These are phyloP conservation scores for Rhododendron williamsianum DNA, from an alignment of 148 eudicot genomes.

Conservation along the genomic window DNA sequence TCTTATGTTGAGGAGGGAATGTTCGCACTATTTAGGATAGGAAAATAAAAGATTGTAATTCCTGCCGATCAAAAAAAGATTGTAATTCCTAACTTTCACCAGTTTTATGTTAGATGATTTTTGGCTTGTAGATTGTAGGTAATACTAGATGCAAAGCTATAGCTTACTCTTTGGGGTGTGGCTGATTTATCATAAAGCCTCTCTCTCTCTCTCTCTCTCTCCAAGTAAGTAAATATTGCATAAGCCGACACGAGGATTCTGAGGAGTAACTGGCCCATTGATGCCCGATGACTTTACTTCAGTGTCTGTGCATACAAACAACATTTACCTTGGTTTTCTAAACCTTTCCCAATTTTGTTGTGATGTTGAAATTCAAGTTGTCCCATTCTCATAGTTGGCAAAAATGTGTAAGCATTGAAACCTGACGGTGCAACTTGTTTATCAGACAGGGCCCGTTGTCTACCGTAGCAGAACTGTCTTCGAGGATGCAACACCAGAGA, in stretches of 20 bases:
- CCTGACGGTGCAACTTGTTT: slow-evolving; percentile 7
- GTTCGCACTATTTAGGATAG: not conserved
- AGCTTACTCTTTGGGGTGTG: not conserved
- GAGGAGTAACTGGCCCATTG: not conserved
- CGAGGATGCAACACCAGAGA: slow-evolving; percentile 81
- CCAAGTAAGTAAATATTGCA: not conserved
- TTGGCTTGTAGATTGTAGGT: not conserved
- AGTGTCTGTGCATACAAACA: not conserved
- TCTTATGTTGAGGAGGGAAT: not conserved
- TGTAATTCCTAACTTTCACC: not conserved
- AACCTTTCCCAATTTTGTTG: not conserved
- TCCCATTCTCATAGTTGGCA: not conserved
- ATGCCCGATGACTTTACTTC: not conserved
- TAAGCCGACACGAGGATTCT: not conserved
- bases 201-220: not conserved
- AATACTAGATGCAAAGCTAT: not conserved
- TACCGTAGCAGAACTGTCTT: slow-evolving; percentile 84
- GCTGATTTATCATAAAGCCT: not conserved
- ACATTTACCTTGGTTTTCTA: not conserved
- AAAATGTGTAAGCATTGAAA: not conserved
- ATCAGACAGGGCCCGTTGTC: slow-evolving; percentile 66
- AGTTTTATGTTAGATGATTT: not conserved
- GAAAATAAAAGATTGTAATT: not conserved
- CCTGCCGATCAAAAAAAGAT: too few relatives aligned
- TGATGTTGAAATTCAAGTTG: not conserved